A percentile compares a stretch with the other conserved stretches of the same genome.
phyloP scores from a whole-genome alignment of 2,329 filamentous ascomycete species.

The Huntiella decipiens region DNA sequence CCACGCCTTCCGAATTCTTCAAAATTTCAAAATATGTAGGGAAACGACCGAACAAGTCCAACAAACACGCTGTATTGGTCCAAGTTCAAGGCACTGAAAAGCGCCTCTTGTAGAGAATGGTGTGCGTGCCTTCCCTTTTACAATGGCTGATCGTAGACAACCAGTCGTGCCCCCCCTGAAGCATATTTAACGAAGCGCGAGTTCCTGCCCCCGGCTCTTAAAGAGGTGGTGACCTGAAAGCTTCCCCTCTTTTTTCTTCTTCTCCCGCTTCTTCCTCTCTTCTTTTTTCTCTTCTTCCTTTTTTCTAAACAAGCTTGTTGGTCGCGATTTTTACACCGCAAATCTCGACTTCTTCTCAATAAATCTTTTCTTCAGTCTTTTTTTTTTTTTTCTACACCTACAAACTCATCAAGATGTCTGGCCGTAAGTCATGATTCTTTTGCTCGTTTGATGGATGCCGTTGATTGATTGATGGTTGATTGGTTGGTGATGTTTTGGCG shows the following conservation, averaged over 20 bases:
- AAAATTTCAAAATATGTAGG: too few relatives aligned
- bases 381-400: background rate
- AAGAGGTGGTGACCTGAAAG: too few relatives aligned
- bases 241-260: slow-evolving; percentile 6
- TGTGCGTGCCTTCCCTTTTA: too few relatives aligned
- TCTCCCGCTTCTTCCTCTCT: slow-evolving; percentile 2
- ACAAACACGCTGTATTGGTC: too few relatives aligned
- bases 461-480: background rate
- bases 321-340: background rate
- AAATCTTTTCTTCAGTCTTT: background rate
- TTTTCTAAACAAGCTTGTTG: background rate
- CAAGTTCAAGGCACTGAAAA: too few relatives aligned
- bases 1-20: too few relatives aligned
- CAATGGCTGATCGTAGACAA: too few relatives aligned
- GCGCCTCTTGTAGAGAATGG: too few relatives aligned
- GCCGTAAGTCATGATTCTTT: slow-evolving; percentile 11
- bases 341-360: background rate
- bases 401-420: slow-evolving; percentile 11
- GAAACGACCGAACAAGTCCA: too few relatives aligned
- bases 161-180: slow-evolving; percentile 4
- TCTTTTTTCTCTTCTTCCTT: slow-evolving; percentile 3
- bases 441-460: background rate
- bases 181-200: slow-evolving; percentile 6
- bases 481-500: slow-evolving; percentile 1
- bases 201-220: too few relatives aligned